A percentile compares a stretch with the other conserved stretches of the same genome.
These are phyloP conservation scores for Aegilops sharonensis DNA, from an alignment of 176 grass and related monocot species.

Conservation along the genomic window DNA sequence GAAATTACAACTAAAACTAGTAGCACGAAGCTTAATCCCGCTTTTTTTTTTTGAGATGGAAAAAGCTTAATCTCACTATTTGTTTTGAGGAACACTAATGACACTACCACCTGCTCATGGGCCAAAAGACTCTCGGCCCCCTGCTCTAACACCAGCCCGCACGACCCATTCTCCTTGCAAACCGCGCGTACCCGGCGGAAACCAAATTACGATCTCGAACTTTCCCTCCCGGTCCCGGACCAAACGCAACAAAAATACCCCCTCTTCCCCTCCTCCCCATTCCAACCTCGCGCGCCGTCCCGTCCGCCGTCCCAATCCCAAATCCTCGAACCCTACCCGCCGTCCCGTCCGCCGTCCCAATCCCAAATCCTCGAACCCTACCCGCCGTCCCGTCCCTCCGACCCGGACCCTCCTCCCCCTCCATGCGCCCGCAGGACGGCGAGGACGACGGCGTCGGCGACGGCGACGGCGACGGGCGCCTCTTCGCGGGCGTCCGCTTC, in stretches of 20 bases:
- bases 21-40: too few species aligned
- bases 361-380: constrained; percentile 11
- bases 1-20: too few species aligned
- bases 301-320: background rate
- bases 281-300: background rate
- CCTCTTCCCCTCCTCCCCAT: background rate
- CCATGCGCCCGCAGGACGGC: constrained; percentile 13
- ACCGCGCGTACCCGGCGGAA: background rate
- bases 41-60: too few species aligned
- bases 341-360: background rate
- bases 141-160: too few species aligned
- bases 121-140: too few species aligned
- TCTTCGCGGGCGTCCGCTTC: constrained; percentile 78
- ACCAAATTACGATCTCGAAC: background rate
- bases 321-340: constrained; percentile 8
- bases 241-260: background rate
- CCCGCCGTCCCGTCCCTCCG: background rate
- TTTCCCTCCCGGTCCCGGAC: background rate
- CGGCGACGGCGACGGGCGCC: background rate
- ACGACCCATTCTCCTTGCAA: background rate
- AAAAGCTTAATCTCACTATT: too few species aligned
- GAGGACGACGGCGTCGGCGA: background rate
- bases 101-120: too few species aligned
- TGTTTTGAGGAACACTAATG: too few species aligned
- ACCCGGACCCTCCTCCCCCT: background rate